Evolutionary conservation across 805 yeast species (phyloP), one percentile per base, ranked within the genome.

Genomic region (Yamadazyma insecticola): DNA sequence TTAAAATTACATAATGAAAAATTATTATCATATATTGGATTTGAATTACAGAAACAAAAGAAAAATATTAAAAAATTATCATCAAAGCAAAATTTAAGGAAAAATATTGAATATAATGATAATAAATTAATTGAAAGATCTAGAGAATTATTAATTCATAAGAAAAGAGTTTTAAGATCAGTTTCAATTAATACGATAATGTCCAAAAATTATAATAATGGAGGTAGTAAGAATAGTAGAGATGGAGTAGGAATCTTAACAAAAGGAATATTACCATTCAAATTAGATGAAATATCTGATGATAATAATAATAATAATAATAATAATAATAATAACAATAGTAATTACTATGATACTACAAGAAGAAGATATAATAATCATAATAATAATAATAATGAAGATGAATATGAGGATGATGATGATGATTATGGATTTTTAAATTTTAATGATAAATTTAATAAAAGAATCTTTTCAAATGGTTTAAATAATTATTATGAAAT

Each of bases 1-100:
- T 51, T 74, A 37, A 65, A 68, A 40, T 50, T 74, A 32, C 78
- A 74, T 45, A 74, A 73, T 47, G 81, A 74, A 34, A 74, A 74
- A 44, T 55, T 74, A 22, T 57, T 72, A 34, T 71, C 78, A 22
- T 74, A 72, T 44, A 74, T 74, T 48, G 79, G 79, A 7, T 74
- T 72, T 39, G 68, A 73, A 37, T 53, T 72, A 28, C 79, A 74
- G 43, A 68, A 71, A 36, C 67, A 64, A 35, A 64, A 57, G 51
- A 60, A 55, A 40, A 61, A 52, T 50, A 64, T 63, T 39, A 60
- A 55, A 41, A 60, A 59, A 36, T 50, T 62, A 28, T 51, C 63
- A 6, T 59, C 60, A 35, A 58, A 59, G 34, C 64, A 63, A 42
- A 55, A 62, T 8, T 45, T 53, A 24, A 40, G 44, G 14, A 39